Conservation (phyloP, 2,329 filamentous ascomycete genomes). For the Cercospora canescens region DNA sequence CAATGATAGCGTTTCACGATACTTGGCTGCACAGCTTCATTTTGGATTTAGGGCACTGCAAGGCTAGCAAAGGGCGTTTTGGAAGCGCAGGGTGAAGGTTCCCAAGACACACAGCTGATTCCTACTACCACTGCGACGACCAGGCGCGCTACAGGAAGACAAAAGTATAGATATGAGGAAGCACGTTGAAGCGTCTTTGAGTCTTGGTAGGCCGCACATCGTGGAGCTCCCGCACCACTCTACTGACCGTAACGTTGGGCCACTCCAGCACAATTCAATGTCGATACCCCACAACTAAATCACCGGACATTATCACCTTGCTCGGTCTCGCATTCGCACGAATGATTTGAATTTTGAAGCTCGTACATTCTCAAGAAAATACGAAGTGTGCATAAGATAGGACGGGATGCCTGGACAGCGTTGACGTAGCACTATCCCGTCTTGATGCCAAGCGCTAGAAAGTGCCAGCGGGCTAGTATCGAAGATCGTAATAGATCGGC, state of each 20-base stretch:
- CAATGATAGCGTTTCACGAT: constrained; percentile 10
- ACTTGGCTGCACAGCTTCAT: neutral
- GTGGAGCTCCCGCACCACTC: no score
- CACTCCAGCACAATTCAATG: neutral
- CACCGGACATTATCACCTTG: no score
- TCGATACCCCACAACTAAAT: no score
- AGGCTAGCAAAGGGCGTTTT: neutral
- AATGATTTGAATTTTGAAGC: neutral
- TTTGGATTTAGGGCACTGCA: constrained; percentile 2
- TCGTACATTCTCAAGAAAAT: constrained; percentile 1
- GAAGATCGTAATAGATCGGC: neutral
- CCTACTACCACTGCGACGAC: neutral
- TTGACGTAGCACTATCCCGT: neutral
- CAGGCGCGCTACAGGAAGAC: neutral
- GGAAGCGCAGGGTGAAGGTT: neutral
- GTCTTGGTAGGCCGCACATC: neutral
- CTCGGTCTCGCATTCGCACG: neutral
- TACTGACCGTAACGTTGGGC: no score
- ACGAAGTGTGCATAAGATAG: constrained; percentile 1
- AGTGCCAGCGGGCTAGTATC: neutral
- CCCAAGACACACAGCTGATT: constrained; percentile 8
- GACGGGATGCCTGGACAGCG: neutral
- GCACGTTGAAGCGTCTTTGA: neutral
- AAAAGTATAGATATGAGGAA: constrained; percentile 9
- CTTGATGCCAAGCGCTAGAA: neutral